Evolutionary conservation across 768 basidiomycete genomes (phyloP).

Genomic region (Chalciporus chontae): DNA sequence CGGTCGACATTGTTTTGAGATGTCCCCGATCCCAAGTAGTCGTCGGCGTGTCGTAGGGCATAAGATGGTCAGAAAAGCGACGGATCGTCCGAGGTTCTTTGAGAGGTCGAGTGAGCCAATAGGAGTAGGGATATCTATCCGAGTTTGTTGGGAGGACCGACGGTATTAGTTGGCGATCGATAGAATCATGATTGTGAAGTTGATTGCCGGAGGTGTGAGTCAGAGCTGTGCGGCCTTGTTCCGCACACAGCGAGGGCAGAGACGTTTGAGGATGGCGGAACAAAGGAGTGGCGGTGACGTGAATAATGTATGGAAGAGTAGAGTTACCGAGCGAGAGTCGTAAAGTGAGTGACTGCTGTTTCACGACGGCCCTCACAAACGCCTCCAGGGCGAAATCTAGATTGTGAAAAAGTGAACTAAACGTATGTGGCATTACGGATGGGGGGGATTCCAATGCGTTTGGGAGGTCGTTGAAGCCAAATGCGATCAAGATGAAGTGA

Average conservation of each 20-base stretch:
- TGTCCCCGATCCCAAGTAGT: too few species aligned
- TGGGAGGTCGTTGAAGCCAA: neutral
- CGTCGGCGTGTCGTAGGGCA: neutral
- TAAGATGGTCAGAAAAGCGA: neutral
- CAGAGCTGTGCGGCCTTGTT: neutral
- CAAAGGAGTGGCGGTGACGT: too few species aligned
- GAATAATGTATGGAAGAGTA: neutral
- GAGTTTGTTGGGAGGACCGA: neutral
- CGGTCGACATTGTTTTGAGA: neutral
- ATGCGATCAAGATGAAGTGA: neutral
- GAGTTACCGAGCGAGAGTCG: neutral
- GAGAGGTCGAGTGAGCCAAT: constrained; percentile 7
- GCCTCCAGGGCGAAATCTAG: too few species aligned
- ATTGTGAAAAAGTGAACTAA: too few species aligned
- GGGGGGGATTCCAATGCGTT: neutral
- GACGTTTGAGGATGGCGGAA: too few species aligned
- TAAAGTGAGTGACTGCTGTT: neutral
- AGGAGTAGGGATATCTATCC: neutral
- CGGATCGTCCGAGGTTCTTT: neutral
- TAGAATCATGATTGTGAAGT: neutral
- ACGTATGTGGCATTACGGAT: too few species aligned
- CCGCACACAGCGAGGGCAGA: too few species aligned
- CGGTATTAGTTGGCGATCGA: neutral
- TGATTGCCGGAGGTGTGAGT: neutral
- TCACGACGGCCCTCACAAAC: too few species aligned